Base-by-base conservation (phyloP, 2,329 filamentous ascomycete species). In the Diplodia scrobiculata region DNA sequence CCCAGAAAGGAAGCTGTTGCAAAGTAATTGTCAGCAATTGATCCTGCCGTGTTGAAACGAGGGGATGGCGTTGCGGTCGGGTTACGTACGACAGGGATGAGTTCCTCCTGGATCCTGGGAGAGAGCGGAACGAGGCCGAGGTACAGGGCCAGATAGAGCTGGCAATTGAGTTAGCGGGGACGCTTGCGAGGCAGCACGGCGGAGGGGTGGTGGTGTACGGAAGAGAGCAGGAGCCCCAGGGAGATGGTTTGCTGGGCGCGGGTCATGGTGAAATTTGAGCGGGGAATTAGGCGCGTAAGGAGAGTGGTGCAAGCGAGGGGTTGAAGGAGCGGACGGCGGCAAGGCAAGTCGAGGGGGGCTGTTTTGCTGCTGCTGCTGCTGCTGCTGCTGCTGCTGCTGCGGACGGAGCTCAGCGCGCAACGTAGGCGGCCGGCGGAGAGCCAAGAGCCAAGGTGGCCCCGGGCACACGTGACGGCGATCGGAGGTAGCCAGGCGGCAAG, bases 221-320 rank as follows among this genome's bases (percentile, higher is more conserved):
- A 96, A 73, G 91, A 91, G 79, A 95, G 86, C 72, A 97, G 85
- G 74, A 97, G 87, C 74, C 88, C 89, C 74, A 97, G 84, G 68
- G 92, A 96, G 76, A 97, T 89, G 70, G 91, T 94, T 80, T 98
- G 93, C 78, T 91, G 89, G 25, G 95, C 95, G 80, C 93, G 92
- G 71, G 95, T 97, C 95, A 98, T 98, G 70, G 71, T 51, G 62
- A 27, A 29, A 27, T 14, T 9, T 11, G 38, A 6, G 11, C 34
- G 21, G 13, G 5, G 62, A 50, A 25, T n/a, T 7, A n/a, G 21
- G 2, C 4, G 10, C 19, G 45, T n/a, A 52, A 52, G 19, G 52
- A 50, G 45, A 62, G 58, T 27, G 36, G 17, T 50, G 45, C 6
- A 36, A 50, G 45, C 27, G 45, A 50, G 45, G 29, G 60, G 60